Evolutionary conservation across 2,329 filamentous ascomycete species (phyloP), one percentile per base, ranked within the genome.

Genomic region (Pseudopithomyces chartarum): DNA sequence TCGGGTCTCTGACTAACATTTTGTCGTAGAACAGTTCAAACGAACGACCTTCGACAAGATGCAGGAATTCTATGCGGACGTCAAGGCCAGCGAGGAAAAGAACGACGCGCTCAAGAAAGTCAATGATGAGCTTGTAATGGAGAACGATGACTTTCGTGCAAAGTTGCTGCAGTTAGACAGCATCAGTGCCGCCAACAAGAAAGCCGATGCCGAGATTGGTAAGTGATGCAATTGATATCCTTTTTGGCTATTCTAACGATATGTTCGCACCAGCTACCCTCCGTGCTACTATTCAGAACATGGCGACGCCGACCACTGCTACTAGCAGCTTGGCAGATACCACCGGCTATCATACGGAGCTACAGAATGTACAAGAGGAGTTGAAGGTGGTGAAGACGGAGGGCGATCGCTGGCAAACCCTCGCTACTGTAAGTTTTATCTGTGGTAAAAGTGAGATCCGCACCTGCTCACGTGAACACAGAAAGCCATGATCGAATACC

Each of bases 71-170:
- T 33, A 8, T 3, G 51, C 61, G 22, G 64, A 66, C 17, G 29
- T 59, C 8, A 46, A 63, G 15, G 52, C 45, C 19, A n/a, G 59
- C 11, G 45, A 61, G 10, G 52, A 59, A 26, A 57, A 60, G 6
- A 55, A 57, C 13, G 54, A 61, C 2, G 50, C 62, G 11, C 40
- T 68, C n/a, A 52, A 61, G 49, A 29, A 29, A 29, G 26, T 5
- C 26, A 29, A 58, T 12, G 54, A 61, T 1, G 50, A 63, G 11
- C 40, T 68, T 13, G 54, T 60, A 47, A 58, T 11, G 11, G 54
- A 66, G 55, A 64, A 64, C 45, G 59, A 61, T 6, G 39, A 64
- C 1, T 55, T 68, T 4, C 23, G 52, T 7, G 44, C 45, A 15
- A 61, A 62, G 40, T 45, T 54, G 32, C 19, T 42, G 6, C 53